A percentile compares a stretch with the other conserved stretches of the same genome.
Conservation (phyloP, 2,329 filamentous ascomycete species). For the Ramularia endophylla region DNA sequence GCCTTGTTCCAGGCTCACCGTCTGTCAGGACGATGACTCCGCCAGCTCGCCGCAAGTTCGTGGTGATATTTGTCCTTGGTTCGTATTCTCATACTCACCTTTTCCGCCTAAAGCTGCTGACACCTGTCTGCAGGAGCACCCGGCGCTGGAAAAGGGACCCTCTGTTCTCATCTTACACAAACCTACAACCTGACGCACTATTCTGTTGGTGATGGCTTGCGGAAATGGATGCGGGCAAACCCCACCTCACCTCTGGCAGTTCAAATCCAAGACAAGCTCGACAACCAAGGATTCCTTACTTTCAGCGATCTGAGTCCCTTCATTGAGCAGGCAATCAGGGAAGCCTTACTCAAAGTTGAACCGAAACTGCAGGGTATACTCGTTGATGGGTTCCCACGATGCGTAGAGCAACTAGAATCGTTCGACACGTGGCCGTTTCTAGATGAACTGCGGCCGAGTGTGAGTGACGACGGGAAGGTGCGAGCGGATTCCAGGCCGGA, state of each 20-base stretch:
- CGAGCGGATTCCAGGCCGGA: neutral
- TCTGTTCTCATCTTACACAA: slow-evolving; percentile 15
- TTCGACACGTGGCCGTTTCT: neutral
- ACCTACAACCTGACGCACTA: slow-evolving; percentile 2
- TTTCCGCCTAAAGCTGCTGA: neutral
- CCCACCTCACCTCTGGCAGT: neutral
- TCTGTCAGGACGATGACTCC: too few relatives aligned
- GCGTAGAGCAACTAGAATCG: neutral
- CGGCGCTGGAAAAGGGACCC: slow-evolving; percentile 31
- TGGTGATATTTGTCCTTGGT: slow-evolving; percentile 5
- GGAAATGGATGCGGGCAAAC: neutral
- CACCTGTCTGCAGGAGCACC: slow-evolving; percentile 21
- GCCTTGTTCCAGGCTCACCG: too few relatives aligned
- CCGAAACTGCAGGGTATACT: slow-evolving; percentile 1
- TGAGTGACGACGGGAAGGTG: neutral
- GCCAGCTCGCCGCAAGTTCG: neutral
- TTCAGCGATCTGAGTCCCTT: neutral
- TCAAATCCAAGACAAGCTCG: neutral
- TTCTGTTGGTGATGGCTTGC: slow-evolving; percentile 8
- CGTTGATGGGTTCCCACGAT: slow-evolving; percentile 9
- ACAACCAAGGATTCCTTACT: slow-evolving; percentile 1
- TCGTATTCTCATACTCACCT: neutral
- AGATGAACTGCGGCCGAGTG: neutral
- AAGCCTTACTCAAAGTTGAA: neutral
- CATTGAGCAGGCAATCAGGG: neutral